Base-by-base conservation (phyloP, 176 grass and related monocot species). In the Urochloa ruziziensis region DNA sequence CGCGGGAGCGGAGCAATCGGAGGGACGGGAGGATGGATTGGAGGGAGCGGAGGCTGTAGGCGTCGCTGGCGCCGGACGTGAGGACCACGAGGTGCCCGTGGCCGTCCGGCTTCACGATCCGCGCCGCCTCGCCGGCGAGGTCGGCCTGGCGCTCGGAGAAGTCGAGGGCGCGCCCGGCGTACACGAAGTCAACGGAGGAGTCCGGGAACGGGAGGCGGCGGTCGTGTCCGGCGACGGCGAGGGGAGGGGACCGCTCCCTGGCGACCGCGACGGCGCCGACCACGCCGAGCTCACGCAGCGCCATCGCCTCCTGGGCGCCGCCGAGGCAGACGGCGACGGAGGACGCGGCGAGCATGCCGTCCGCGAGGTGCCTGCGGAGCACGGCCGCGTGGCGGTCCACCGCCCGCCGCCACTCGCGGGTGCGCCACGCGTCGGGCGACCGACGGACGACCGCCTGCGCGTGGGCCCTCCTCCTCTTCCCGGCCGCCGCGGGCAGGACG, bases 251-350 rank as follows among this genome's bases (percentile, higher is more conserved):
- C 30, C 84, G 89, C 69, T 95, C 88, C 82, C 60, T 73, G 5
- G 88, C 90, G 40, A 92, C 85, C 10, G 87, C 93, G 21, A 92
- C 62, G 35, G 88, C 78, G 46, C 78, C 74, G 49, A 70, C 27
- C 4, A 95, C 85, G 75, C 93, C 93, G n/a, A 95, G 91, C 77
- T 92, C 93, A 25, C 89, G 84, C 66, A 95, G 85, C 51, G 93
- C 93, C 60, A 92, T 64, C 14, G 89, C 93, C 73, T 90, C 88
- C 8, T 90, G 69, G 5, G 75, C 90, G 7, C 70, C 57, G 66
- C 79, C 85, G 28, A 95, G 73, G 75, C 85, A 95, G 42, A 95
- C 79, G 24, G 81, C 78, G 33, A 62, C 69, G 18, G 79, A 90
- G 14, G 79, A 75, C 15, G 88, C 47, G 37, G 85, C 71, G 3